A percentile compares a stretch with the other conserved stretches of the same genome.
phyloP scores from a whole-genome alignment of 2,329 filamentous ascomycete species.

The Aquanectria penicillioides region DNA sequence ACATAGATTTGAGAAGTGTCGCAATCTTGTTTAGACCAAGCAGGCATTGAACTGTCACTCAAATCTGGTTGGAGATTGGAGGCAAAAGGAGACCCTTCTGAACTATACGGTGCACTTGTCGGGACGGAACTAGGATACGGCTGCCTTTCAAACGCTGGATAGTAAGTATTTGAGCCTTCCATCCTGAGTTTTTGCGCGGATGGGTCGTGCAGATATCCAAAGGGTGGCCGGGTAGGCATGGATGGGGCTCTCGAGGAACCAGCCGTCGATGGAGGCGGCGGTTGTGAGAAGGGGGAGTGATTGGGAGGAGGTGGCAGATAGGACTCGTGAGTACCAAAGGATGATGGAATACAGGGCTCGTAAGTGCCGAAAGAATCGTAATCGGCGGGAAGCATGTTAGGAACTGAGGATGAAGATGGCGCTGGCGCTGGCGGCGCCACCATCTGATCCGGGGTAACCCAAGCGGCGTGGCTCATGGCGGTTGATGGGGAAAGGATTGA shows the following conservation, averaged over 20 bases:
- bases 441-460: conserved; percentile 53
- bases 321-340: conserved; percentile 57
- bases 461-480: conserved; percentile 54
- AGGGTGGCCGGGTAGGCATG: conserved; percentile 31
- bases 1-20: conserved; percentile 37
- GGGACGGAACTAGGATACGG: conserved; percentile 33
- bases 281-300: conserved; percentile 31
- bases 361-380: conserved; percentile 64
- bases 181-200: conserved; percentile 30
- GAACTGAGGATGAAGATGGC: conserved; percentile 53
- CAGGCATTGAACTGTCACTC: conserved; percentile 22
- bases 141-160: conserved; percentile 32
- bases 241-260: conserved; percentile 30
- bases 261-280: conserved; percentile 28
- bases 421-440: conserved; percentile 45
- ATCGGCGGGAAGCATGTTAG: conserved; percentile 59
- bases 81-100: conserved; percentile 34
- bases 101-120: conserved; percentile 29
- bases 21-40: conserved; percentile 40
- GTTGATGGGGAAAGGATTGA: conserved; percentile 40
- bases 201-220: conserved; percentile 38
- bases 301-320: conserved; percentile 53
- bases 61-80: conserved; percentile 31
- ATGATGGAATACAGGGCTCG: conserved; percentile 50
- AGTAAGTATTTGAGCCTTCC: conserved; percentile 34